Conservation (phyloP, 768 basidiomycete species). For the Mycena belliarum region DNA sequence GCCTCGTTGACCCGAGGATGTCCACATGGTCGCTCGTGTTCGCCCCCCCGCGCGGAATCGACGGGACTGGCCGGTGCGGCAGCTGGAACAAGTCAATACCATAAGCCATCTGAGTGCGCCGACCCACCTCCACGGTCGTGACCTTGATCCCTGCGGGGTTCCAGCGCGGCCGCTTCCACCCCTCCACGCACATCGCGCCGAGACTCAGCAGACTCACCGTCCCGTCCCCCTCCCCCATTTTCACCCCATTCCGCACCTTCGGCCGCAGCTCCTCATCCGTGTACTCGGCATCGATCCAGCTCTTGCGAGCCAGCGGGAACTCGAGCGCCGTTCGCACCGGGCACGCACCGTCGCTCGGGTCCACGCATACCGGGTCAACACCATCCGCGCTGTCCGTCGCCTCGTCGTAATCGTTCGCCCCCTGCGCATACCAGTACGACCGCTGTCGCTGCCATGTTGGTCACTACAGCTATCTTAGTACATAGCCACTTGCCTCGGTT, state of each 20-base stretch:
- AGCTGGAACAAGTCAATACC: conserved; percentile 15
- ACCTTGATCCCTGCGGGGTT: conserved; percentile 6
- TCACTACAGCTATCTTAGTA: too few species aligned
- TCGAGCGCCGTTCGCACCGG: conserved; percentile 50
- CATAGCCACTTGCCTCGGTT: conserved; percentile 71
- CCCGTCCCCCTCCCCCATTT: conserved; percentile 92
- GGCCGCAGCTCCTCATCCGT: conserved; percentile 62
- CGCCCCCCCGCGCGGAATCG: conserved; percentile 85
- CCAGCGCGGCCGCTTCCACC: conserved; percentile 30
- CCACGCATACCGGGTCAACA: conserved; percentile 41
- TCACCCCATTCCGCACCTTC: conserved; percentile 80
- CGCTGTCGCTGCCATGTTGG: conserved; percentile 52
- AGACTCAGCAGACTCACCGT: conserved; percentile 84
- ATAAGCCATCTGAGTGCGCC: neutral
- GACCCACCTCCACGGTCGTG: conserved; percentile 7
- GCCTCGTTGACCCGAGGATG: conserved; percentile 70
- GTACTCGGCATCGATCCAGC: conserved; percentile 86
- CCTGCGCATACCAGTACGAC: conserved; percentile 80
- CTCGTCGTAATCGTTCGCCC: conserved; percentile 66
- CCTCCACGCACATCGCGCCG: conserved; percentile 94
- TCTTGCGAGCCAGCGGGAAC: conserved; percentile 54
- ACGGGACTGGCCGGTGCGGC: conserved; percentile 26
- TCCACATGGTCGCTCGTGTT: conserved; percentile 92
- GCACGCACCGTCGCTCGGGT: conserved; percentile 44
- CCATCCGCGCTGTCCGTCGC: conserved; percentile 40